Percentiles rank a stretch among this genome's conserved stretches.
phyloP scores from a whole-genome alignment of 1,139 yeast species.

The Kodamaea fungicola region DNA sequence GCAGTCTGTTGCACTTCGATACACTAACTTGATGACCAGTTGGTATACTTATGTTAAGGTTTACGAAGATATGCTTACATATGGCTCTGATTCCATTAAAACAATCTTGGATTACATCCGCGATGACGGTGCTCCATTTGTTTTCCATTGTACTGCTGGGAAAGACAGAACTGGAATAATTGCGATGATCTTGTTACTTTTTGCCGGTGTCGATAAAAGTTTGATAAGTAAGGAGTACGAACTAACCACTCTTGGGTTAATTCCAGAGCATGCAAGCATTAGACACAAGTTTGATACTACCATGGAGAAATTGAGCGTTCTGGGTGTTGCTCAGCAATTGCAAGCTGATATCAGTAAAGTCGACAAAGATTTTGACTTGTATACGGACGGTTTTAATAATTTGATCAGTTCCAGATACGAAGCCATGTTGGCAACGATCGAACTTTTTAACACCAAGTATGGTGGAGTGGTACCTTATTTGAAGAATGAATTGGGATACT shows the following conservation, averaged over 20 bases:
- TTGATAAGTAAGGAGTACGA: slow-evolving; percentile 73
- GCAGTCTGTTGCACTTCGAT: slow-evolving; percentile 56
- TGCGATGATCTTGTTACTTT: slow-evolving; percentile 60
- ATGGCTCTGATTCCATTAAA: slow-evolving; percentile 45
- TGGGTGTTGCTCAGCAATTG: slow-evolving; percentile 26
- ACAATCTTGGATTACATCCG: slow-evolving; percentile 51
- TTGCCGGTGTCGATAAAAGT: slow-evolving; percentile 63
- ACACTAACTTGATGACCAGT: slow-evolving; percentile 54
- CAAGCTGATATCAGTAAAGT: slow-evolving; percentile 31
- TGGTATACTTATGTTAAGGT: slow-evolving; percentile 65
- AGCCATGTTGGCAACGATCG: slow-evolving; percentile 67
- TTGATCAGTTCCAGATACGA: slow-evolving; percentile 67
- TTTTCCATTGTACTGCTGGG: slow-evolving; percentile 83
- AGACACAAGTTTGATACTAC: slow-evolving; percentile 30
- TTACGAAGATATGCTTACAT: slow-evolving; percentile 55
- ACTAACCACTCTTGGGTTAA: slow-evolving; percentile 64
- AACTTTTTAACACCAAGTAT: slow-evolving; percentile 44
- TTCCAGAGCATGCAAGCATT: slow-evolving; percentile 44
- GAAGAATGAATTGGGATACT: slow-evolving; percentile 42
- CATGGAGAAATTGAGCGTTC: slow-evolving; percentile 24
- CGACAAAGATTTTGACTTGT: slow-evolving; percentile 38
- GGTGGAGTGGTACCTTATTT: slow-evolving; percentile 58
- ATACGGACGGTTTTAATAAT: slow-evolving; percentile 50
- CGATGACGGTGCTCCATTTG: slow-evolving; percentile 50
- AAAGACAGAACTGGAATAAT: slow-evolving; percentile 82